A percentile compares a stretch with the other conserved stretches of the same genome.
These are phyloP conservation scores for Sarocladium brachiariae DNA, from an alignment of 2,329 filamentous ascomycete genomes.

Conservation along the genomic window DNA sequence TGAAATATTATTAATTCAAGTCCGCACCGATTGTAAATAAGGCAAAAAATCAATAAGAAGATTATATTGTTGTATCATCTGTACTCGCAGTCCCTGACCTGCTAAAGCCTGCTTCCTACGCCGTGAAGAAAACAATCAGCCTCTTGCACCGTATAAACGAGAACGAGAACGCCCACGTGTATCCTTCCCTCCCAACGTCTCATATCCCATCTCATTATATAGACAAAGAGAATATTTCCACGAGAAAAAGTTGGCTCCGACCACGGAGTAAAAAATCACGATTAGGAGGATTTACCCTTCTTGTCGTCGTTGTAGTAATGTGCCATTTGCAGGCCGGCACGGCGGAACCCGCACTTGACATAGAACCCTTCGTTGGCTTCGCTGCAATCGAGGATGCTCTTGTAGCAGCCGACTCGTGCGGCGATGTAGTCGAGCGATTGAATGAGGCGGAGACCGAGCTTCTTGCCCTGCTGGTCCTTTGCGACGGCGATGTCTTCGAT, in stretches of 20 bases:
- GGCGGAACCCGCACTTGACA: conserved; percentile 91
- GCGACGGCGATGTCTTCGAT: conserved; percentile 97
- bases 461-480: conserved; percentile 95
- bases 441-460: conserved; percentile 85
- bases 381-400: conserved; percentile 93
- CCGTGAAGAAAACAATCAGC: conserved; percentile 15
- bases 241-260: too few relatives aligned
- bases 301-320: conserved; percentile 72
- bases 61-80: conserved; percentile 8
- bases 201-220: neutral
- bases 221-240: too few relatives aligned
- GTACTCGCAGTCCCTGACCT: conserved; percentile 2
- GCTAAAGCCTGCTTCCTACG: conserved; percentile 23
- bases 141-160: neutral
- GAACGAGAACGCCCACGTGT: neutral
- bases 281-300: conserved; percentile 32
- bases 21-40: neutral
- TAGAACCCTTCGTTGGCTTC: conserved; percentile 97
- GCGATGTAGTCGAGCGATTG: conserved; percentile 88
- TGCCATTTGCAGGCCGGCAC: conserved; percentile 92
- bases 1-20: neutral
- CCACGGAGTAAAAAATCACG: conserved; percentile 9
- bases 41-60: neutral
- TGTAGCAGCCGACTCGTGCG: conserved; percentile 87
- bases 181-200: neutral